Percentiles rank a stretch among this genome's conserved stretches.
These are phyloP conservation scores for Zizania latifolia DNA, from an alignment of 176 grass and related monocot genomes.

Conservation along the genomic window DNA sequence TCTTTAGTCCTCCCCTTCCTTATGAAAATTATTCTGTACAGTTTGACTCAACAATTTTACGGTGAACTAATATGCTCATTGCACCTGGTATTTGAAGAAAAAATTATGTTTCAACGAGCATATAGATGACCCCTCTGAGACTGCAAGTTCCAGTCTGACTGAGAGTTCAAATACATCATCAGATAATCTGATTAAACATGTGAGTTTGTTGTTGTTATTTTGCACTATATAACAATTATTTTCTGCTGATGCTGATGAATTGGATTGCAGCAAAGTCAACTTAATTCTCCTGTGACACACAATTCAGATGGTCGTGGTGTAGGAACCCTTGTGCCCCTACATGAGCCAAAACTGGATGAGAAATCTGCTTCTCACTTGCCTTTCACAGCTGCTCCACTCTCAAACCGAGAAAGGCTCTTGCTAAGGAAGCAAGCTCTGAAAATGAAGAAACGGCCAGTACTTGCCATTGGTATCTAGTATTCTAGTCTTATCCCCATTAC, in stretches of 20 bases:
- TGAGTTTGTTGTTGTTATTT: constrained; percentile 33
- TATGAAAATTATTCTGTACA: neutral
- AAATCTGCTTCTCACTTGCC: constrained; percentile 34
- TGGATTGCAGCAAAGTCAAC: constrained; percentile 36
- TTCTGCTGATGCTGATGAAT: constrained; percentile 7
- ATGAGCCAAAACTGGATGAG: constrained; percentile 12
- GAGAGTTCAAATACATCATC: constrained; percentile 15
- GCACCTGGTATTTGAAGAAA: constrained; percentile 27
- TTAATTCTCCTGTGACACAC: constrained; percentile 22
- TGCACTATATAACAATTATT: neutral
- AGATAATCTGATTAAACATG: constrained; percentile 25
- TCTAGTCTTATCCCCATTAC: constrained; percentile 1
- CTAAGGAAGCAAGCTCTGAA: constrained; percentile 88
- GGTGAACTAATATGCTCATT: constrained; percentile 14
- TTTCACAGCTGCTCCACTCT: constrained; percentile 48
- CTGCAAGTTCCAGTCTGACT: neutral
- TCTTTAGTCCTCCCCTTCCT: neutral
- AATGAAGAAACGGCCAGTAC: constrained; percentile 70
- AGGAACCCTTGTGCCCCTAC: neutral
- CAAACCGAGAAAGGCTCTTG: constrained; percentile 84
- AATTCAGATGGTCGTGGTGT: constrained; percentile 20
- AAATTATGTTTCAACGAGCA: constrained; percentile 1
- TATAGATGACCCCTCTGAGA: neutral
- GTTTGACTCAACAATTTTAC: constrained; percentile 8
- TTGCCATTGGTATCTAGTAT: constrained; percentile 74